Base-by-base conservation (phyloP, 805 yeast species). In the Pichia paraexigua region DNA sequence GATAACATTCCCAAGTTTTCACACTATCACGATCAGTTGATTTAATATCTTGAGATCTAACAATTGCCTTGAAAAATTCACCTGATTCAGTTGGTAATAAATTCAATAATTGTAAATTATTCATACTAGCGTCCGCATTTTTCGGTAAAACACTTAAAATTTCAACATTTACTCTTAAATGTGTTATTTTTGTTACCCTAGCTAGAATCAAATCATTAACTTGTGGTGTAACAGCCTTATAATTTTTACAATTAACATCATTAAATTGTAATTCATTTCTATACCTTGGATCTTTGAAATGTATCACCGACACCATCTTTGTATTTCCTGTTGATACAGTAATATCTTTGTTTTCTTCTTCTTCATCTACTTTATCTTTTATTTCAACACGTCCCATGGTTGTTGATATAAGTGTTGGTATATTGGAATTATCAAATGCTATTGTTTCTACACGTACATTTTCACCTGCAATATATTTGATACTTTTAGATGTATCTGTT, bases 21-120 rank as follows among this genome's bases (percentile, higher is more conserved):
- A 90, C 91, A 61, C 80, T 80, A 63, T 94, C 99, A 61, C 96
- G 75, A 58, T 94, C 97, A 0, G 97, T 88, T 21, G 92, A 83
- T 54, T 97, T 75, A 1, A 94, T 82, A 67, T 94, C 99, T 66
- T 89, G 95, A 2, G 86, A 74, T 60, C 98, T 73, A 45, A 91
- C 83, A 9, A 89, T 74, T 0, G 95, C 98, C 60, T 85, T 88
- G 70, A 87, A 91, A 22, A 86, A 86, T 62, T 91, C 97, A 2
- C 96, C 97, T 35, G 86, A 68, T 60, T 88, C 96, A 25, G 78
- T 71, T 2, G 87, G 75, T n/a, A 71, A 71, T 46, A 73, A 71
- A 20, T 75, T 70, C 3, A 65, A 60, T 30, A 56, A 48, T 21
- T 46, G 47, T 41, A 50, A 43, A 42, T 50, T 43, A 21, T 24